Conservation (phyloP, 225 moss, liverwort and hornwort genomes). For the Physcomitrium patens region DNA sequence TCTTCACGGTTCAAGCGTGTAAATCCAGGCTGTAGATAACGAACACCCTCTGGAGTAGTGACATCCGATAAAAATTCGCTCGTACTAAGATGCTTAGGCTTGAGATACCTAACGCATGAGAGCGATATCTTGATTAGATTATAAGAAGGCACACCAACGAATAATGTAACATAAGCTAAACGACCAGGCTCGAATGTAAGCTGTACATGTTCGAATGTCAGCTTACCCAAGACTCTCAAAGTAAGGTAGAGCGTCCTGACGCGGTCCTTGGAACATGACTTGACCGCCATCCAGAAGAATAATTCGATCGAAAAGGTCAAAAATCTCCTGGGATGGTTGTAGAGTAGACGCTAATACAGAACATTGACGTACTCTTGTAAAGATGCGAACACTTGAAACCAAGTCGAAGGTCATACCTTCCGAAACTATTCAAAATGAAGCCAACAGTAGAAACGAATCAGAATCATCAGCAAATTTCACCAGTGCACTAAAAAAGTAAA, state of each 20-base stretch:
- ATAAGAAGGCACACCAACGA: constrained; percentile 11
- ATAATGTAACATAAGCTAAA: constrained; percentile 19
- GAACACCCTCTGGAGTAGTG: constrained; percentile 71
- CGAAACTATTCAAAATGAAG: constrained; percentile 47
- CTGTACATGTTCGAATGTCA: constrained; percentile 1
- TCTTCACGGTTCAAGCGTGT: constrained; percentile 55
- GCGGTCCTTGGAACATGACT: constrained; percentile 88
- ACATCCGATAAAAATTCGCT: constrained; percentile 89
- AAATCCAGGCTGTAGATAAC: constrained; percentile 69
- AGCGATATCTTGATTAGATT: constrained; percentile 25
- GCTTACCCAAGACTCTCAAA: constrained; percentile 88
- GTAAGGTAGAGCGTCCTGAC: constrained; percentile 83
- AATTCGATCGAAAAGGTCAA: constrained; percentile 80
- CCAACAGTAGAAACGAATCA: constrained; percentile 23
- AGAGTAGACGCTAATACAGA: constrained; percentile 57
- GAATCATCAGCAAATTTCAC: not conserved
- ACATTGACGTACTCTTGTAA: constrained; percentile 67
- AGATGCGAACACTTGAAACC: constrained; percentile 74
- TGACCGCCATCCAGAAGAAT: constrained; percentile 75
- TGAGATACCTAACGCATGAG: constrained; percentile 64
- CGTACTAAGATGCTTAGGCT: constrained; percentile 74
- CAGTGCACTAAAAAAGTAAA: constrained; percentile 11
- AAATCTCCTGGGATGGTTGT: constrained; percentile 63
- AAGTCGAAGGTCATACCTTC: constrained; percentile 69
- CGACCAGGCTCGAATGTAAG: constrained; percentile 13